Evolutionary conservation across 139 green algal genomes (phyloP).

Genomic region (Gonium pectorale): DNA sequence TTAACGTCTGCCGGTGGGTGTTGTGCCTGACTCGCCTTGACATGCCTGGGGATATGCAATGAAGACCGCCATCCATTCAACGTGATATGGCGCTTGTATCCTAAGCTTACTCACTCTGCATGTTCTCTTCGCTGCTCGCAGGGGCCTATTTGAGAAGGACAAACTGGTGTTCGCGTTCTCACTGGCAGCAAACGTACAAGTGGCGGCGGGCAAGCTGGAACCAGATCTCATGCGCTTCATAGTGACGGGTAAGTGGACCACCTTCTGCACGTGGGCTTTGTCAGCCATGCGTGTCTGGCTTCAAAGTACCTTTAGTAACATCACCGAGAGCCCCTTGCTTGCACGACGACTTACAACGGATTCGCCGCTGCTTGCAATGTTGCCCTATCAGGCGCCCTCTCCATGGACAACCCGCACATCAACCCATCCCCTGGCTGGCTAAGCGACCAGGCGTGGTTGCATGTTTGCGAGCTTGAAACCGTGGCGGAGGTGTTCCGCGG

Average conservation of each 20-base stretch:
- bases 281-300: too few relatives aligned
- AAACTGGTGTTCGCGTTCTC: slow-evolving; percentile 84
- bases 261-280: too few relatives aligned
- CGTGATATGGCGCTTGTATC: too few relatives aligned
- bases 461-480: slow-evolving; percentile 50
- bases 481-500: slow-evolving; percentile 24
- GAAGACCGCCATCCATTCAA: too few relatives aligned
- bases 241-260: slow-evolving; percentile 78
- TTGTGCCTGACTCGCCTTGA: too few relatives aligned
- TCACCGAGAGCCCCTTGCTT: too few relatives aligned
- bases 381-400: slow-evolving; percentile 55
- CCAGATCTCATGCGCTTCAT: slow-evolving; percentile 76
- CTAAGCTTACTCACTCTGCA: too few relatives aligned
- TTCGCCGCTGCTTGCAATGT: too few relatives aligned
- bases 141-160: slow-evolving; percentile 87
- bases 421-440: slow-evolving; percentile 73
- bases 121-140: too few relatives aligned
- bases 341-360: too few relatives aligned
- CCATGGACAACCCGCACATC: slow-evolving; percentile 58
- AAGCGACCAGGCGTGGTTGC: slow-evolving; percentile 57
- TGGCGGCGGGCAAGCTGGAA: slow-evolving; percentile 53
- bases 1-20: slow-evolving; percentile 76
- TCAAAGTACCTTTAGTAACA: too few relatives aligned
- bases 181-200: slow-evolving; percentile 59
- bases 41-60: too few relatives aligned